Evolutionary conservation across 306 rosid genomes (phyloP).

Genomic region (cucumber (Cucumis sativus)): DNA sequence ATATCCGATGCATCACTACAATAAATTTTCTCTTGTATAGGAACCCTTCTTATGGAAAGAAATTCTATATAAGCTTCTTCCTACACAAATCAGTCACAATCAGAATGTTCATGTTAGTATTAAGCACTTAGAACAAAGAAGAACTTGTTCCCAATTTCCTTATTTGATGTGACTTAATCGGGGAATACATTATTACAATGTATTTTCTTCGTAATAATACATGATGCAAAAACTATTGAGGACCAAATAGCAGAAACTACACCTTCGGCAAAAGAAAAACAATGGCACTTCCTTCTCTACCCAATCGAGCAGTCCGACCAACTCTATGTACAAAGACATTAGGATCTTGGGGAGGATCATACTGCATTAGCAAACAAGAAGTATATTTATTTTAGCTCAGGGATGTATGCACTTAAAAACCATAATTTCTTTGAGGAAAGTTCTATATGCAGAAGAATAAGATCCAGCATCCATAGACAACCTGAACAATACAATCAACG

Average conservation of each 20-base stretch:
- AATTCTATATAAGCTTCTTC: slow-evolving; percentile 86
- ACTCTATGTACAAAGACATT: slow-evolving; percentile 88
- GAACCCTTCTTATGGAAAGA: slow-evolving; percentile 55
- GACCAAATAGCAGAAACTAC: not conserved
- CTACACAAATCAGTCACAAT: slow-evolving; percentile 17
- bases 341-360: slow-evolving; percentile 96
- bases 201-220: not conserved
- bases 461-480: slow-evolving; percentile 22
- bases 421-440: not conserved
- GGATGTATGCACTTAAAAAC: not conserved
- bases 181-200: not conserved
- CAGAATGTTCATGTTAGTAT: not conserved
- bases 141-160: not conserved
- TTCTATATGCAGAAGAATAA: not conserved
- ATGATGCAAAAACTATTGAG: not conserved
- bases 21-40: slow-evolving; percentile 49
- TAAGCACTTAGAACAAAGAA: not conserved
- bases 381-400: not conserved
- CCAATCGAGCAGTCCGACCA: slow-evolving; percentile 96
- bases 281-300: slow-evolving; percentile 76
- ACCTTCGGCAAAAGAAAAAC: slow-evolving; percentile 92
- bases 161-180: not conserved
- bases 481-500: slow-evolving; percentile 92
- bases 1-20: slow-evolving; percentile 52
- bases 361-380: slow-evolving; percentile 33